Conservation (phyloP, 2,329 filamentous ascomycete genomes). For the Colletotrichum abscissum region DNA sequence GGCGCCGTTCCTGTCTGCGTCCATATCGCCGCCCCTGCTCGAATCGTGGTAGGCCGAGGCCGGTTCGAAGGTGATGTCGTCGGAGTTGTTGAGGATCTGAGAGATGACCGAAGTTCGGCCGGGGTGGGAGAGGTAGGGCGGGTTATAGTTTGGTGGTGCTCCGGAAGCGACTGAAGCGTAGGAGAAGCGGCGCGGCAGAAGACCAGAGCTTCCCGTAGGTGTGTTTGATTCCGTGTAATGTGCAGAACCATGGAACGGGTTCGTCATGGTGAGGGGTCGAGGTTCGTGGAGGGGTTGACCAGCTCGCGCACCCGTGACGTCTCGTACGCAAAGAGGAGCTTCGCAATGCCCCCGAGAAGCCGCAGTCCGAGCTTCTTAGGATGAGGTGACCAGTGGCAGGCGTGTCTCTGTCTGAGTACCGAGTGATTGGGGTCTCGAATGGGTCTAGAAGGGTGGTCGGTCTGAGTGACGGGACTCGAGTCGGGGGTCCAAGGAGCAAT, state of each 20-base stretch:
- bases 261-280: constrained; percentile 51
- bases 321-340: constrained; percentile 25
- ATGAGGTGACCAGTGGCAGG: background rate
- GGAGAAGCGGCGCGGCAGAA: constrained; percentile 50
- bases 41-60: constrained; percentile 39
- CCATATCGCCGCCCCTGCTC: constrained; percentile 44
- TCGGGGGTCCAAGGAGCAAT: constrained; percentile 23
- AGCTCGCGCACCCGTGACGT: constrained; percentile 28
- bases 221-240: constrained; percentile 47
- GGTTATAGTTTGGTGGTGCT: constrained; percentile 47
- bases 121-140: constrained; percentile 49
- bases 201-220: constrained; percentile 41
- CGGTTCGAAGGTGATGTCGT: constrained; percentile 50
- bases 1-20: constrained; percentile 45
- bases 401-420: background rate
- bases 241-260: constrained; percentile 51
- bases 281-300: constrained; percentile 21
- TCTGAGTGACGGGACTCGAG: constrained; percentile 3
- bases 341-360: constrained; percentile 30
- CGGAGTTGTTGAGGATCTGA: constrained; percentile 64
- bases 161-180: constrained; percentile 56
- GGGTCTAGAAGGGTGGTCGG: constrained; percentile 1
- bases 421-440: constrained; percentile 1
- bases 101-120: constrained; percentile 58
- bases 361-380: constrained; percentile 24